Conservation (phyloP, 768 basidiomycete genomes). For the Crucibulum laeve region DNA sequence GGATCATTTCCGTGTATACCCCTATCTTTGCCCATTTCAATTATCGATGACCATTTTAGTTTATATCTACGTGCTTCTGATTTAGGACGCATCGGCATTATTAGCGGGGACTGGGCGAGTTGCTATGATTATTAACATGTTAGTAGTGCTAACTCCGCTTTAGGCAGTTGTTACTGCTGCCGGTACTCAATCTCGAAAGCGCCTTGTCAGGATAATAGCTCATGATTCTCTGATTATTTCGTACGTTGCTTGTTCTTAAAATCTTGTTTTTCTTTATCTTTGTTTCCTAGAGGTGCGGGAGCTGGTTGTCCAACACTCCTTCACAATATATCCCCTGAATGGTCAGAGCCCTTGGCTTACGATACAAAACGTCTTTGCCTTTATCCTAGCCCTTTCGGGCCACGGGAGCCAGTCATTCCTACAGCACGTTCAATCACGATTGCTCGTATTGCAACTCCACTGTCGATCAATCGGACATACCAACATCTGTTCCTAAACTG, state of each 20-base stretch:
- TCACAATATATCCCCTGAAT: slow-evolving; percentile 41
- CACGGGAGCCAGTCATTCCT: slow-evolving; percentile 56
- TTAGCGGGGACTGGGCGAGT: slow-evolving; percentile 77
- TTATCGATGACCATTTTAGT: slow-evolving; percentile 43
- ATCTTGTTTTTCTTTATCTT: slow-evolving; percentile 4
- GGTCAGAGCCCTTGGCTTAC: slow-evolving; percentile 13
- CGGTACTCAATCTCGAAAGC: slow-evolving; percentile 25
- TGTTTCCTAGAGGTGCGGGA: slow-evolving; percentile 29
- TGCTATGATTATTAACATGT: slow-evolving; percentile 1
- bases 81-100: slow-evolving; percentile 58
- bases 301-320: slow-evolving; percentile 48
- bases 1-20: slow-evolving; percentile 20
- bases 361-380: slow-evolving; percentile 27
- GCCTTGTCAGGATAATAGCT: slow-evolving; percentile 57
- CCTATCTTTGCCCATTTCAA: slow-evolving; percentile 27
- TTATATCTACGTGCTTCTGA: slow-evolving; percentile 63
- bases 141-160: slow-evolving; percentile 6
- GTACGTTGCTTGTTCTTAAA: background rate
- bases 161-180: slow-evolving; percentile 47
- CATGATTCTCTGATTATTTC: slow-evolving; percentile 34
- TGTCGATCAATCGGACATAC: slow-evolving; percentile 60
- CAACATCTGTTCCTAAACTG: slow-evolving; percentile 58
- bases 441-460: slow-evolving; percentile 75
- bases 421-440: slow-evolving; percentile 67
- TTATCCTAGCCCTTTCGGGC: slow-evolving; percentile 57